phyloP scores from a whole-genome alignment of 305 asterid genomes.

The Rubia peregrina region DNA sequence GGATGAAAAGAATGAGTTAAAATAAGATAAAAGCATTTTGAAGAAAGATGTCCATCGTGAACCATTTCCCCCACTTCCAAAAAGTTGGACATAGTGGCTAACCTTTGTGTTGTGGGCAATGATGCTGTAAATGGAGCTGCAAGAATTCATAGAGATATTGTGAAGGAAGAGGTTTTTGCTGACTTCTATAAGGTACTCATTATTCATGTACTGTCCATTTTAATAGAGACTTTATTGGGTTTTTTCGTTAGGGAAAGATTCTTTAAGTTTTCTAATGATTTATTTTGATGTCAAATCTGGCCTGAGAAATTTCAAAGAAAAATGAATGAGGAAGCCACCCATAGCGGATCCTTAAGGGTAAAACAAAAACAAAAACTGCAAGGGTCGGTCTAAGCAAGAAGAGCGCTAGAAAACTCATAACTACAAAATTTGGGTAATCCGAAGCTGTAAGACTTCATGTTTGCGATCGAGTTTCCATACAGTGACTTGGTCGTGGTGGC shows the following conservation, averaged over 20 bases:
- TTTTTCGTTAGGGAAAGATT: not conserved
- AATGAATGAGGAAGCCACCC: conserved; percentile 53
- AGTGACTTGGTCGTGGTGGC: too few species aligned
- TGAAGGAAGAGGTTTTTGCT: conserved; percentile 73
- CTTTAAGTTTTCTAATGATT: not conserved
- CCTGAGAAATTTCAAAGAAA: conserved; percentile 85
- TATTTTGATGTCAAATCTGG: conserved; percentile 51
- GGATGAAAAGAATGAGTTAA: conserved; percentile 28
- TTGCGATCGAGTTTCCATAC: too few species aligned
- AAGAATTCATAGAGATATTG: conserved; percentile 82
- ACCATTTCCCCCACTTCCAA: conserved; percentile 39
- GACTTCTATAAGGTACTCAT: conserved; percentile 67
- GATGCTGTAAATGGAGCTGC: conserved; percentile 96
- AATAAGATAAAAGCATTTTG: conserved; percentile 23
- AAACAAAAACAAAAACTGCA: too few species aligned
- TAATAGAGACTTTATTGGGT: not conserved
- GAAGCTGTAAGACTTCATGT: too few species aligned
- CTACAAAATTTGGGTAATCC: too few species aligned
- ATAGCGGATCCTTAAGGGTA: too few species aligned
- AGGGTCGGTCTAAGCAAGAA: too few species aligned
- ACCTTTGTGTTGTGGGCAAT: conserved; percentile 86
- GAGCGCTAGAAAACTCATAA: too few species aligned
- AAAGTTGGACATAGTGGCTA: conserved; percentile 79
- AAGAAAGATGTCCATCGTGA: conserved; percentile 29
- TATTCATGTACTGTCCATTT: not conserved